These are phyloP conservation scores for Nicotiana rustica DNA, from an alignment of 305 asterid genomes.

Conservation along the genomic window DNA sequence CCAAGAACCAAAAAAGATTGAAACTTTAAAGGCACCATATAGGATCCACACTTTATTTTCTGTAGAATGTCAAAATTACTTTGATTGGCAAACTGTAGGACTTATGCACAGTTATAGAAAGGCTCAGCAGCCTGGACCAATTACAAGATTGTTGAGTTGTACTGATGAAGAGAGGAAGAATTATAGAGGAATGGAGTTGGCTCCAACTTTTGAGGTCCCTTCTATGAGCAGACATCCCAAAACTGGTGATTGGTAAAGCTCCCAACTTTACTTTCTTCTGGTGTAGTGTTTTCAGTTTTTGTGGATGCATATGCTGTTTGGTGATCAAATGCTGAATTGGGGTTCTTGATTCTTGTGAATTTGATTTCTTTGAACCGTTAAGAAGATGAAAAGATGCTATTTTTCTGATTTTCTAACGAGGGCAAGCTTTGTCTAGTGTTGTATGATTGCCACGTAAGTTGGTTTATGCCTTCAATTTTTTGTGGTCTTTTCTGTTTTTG, in stretches of 20 bases:
- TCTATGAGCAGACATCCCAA: slow-evolving; percentile 92
- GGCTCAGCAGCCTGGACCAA: slow-evolving; percentile 90
- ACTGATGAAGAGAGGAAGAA: slow-evolving; percentile 70
- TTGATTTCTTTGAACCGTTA: background rate
- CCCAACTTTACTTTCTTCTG: no score
- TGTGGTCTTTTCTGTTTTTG: background rate
- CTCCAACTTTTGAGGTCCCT: slow-evolving; percentile 92
- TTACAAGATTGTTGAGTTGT: slow-evolving; percentile 91
- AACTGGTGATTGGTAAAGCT: slow-evolving; percentile 86
- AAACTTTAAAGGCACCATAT: slow-evolving; percentile 55
- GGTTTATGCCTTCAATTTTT: background rate
- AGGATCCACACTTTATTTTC: slow-evolving; percentile 96
- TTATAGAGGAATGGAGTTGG: slow-evolving; percentile 88
- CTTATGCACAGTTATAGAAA: slow-evolving; percentile 86
- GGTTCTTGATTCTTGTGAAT: background rate
- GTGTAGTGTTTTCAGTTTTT: background rate
- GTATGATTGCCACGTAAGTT: no score
- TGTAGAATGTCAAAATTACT: slow-evolving; percentile 93
- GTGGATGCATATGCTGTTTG: background rate
- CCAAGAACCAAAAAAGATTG: slow-evolving; percentile 43
- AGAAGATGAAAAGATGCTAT: no score
- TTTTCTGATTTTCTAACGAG: no score
- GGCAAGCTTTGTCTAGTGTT: background rate
- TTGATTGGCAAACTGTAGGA: slow-evolving; percentile 99
- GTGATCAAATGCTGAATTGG: background rate